Base-by-base conservation (phyloP, 495 filamentous ascomycete species). In the Patellaria atrata region DNA sequence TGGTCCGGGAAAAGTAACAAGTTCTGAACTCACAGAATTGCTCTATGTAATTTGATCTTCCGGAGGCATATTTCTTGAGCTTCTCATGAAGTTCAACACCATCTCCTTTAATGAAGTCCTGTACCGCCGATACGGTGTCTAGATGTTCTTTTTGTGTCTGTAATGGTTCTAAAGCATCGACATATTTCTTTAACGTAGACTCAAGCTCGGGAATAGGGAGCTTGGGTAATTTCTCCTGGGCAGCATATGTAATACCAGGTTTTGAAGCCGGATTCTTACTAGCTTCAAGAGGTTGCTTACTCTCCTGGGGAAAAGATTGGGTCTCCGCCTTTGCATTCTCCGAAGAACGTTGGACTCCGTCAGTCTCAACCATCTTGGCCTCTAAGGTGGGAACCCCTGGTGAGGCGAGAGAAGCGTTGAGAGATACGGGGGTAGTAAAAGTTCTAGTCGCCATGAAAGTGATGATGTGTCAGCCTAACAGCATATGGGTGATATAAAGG, bases 11-110 rank as follows among this genome's bases (percentile, higher is more conserved):
- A 27, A 6, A 23, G 25, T 5, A 25, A 25, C 20, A 24, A 8
- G 13, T 19, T 28, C 14, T 13, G 26, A 20, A 71, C 86, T 40
- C 73, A 96, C 87, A 97, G 45, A 97, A 97, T 53, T 97, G 89
- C 53, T 97, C 89, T 41, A 97, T 96, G 52, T 91, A 97, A 55
- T 91, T 97, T 7, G 82, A 82, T 58, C 84, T 85, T 15, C 77
- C 84, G 4, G 68, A 70, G n/a, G 91, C 84, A 67, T 97, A 97
- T 55, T 79, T 79, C 65, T 83, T 89, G 31, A 97, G 58, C 56
- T 74, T 79, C 45, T 87, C 82, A 49, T 97, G 85, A 35, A 97
- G 62, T 26, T 77, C 71, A 0, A 78, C 82, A 0, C 89, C 89
- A 47, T 94, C 89, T 5, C 65, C 63, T 53, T 70, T 81, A 27